Evolutionary conservation across 2,329 filamentous ascomycete species (phyloP), one percentile per base, ranked within the genome.

Genomic region (Colletotrichum ledebouriae): DNA sequence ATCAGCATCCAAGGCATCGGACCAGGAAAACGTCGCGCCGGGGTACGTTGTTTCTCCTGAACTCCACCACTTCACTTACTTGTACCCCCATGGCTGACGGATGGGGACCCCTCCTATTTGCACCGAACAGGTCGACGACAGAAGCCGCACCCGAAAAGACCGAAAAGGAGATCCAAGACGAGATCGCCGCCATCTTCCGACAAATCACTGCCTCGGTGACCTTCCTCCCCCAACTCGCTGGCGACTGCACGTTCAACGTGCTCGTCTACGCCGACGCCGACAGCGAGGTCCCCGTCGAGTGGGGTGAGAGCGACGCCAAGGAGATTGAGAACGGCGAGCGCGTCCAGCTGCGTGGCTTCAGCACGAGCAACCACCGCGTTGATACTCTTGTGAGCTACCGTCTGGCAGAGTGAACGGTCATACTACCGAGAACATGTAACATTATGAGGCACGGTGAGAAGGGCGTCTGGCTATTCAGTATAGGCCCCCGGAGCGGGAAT

Each of bases 191-290:
- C 56, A 93, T 99, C 71, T 99, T 99, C 85, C 91, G 96, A 55
- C 96, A 99, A 78, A 98, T 99, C 79, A 99, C 96, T 1, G 96
- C 96, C 1, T 97, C 94, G 0, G 96, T 99, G 62, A 98, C 96
- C 0, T 99, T 99, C 78, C 84, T 99, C 12, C 96, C 96, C 0
- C 94, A 98, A 82, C 88, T 99, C 6, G 90, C 93, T 70, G 94
- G 94, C 46, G 93, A 97, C 79, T 99, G 95, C 85, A 98, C 96
- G 11, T 99, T 99, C 85, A 99, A 99, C 76, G 95, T 99, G 55
- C 87, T 99, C 46, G 96, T 99, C 3, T 99, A 99, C 78, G 96
- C 96, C 59, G 95, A 99, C 78, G 94, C 94, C 17, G 94, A 98
- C 80, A 96, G 92, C 67, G 95, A 98, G 55, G 96, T 99, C 13